Base-by-base conservation (phyloP, 139 green algal species). In the Ettlia oleoabundans region DNA sequence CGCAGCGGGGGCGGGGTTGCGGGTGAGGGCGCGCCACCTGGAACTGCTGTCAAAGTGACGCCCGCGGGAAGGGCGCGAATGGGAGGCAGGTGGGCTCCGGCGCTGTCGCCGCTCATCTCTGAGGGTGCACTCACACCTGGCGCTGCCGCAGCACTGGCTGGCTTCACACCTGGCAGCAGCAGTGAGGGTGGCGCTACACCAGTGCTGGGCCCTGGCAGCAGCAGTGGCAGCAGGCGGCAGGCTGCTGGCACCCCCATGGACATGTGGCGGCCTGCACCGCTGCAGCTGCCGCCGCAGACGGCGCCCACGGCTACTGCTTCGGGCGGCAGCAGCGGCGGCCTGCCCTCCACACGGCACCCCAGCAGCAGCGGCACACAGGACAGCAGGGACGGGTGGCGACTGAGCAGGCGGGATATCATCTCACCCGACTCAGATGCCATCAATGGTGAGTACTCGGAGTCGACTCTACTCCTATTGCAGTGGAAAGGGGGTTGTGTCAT, bases 21-120 rank as follows among this genome's bases (percentile, higher is more conserved):
- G 41, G 32, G 10, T 19, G 72, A 66, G 24, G 37, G 37, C 55
- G 30, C 30, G 10, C 21, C 35, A 2, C 38, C 70, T 9, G 63
- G 24, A 37, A 71, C 53, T 4, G 47, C 70, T 18, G 19, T 64
- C 15, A 65, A 64, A 41, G 68, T 37, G 28, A 78, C 78, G 2
- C 47, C 74, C 0, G 35, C 13, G 28, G 63, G 63, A 32, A 69
- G 73, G 58, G 40, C 35, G 47, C 62, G 73, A 43, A 38, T 64
- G 65, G 47, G 53, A 1, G 65, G 42, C 53, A 37, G 82, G 13
- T 87, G 82, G 82, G 64, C 62, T 4, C 82, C 82, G 3, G 53
- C 73, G 22, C 73, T 87, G 42, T 87, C 82, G 2, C 82, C 82
- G 2, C 73, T 87, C 28, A 79, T 83, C 41, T 87, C 82, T 9